phyloP scores from a whole-genome alignment of 257 asterid species.

The Asclepias syriaca region DNA sequence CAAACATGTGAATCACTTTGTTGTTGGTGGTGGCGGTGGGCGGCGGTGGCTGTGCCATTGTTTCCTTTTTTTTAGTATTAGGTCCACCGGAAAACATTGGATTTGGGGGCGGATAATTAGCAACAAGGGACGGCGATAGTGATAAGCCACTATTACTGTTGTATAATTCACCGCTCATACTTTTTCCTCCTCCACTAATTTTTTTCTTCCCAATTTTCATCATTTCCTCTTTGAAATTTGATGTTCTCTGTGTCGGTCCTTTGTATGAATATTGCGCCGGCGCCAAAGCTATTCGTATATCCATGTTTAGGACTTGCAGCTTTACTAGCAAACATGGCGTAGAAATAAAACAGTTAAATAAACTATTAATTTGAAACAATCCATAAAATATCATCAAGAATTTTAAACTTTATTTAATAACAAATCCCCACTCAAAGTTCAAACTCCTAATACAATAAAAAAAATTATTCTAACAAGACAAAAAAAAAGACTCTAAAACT shows the following conservation, averaged over 20 bases:
- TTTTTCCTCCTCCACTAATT: conserved; percentile 48
- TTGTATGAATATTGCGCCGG: conserved; percentile 58
- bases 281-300: conserved; percentile 52
- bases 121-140: neutral
- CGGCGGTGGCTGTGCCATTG: conserved; percentile 20
- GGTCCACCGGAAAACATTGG: conserved; percentile 56
- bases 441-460: too few relatives aligned
- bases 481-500: too few relatives aligned
- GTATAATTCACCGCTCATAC: conserved; percentile 71
- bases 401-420: too few relatives aligned
- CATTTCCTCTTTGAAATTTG: conserved; percentile 85
- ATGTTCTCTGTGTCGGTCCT: conserved; percentile 75
- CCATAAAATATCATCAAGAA: too few relatives aligned
- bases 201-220: conserved; percentile 44
- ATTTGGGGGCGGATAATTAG: conserved; percentile 72
- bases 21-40: conserved; percentile 24
- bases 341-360: conserved; percentile 30
- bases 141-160: conserved; percentile 15
- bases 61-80: conserved; percentile 44
- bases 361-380: too few relatives aligned
- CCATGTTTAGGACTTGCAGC: conserved; percentile 84
- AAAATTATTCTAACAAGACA: too few relatives aligned
- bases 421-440: too few relatives aligned
- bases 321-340: conserved; percentile 73
- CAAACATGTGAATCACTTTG: conserved; percentile 86